Evolutionary conservation across 2,329 filamentous ascomycete species (phyloP).

Genomic region (Pseudocercospora ulei): DNA sequence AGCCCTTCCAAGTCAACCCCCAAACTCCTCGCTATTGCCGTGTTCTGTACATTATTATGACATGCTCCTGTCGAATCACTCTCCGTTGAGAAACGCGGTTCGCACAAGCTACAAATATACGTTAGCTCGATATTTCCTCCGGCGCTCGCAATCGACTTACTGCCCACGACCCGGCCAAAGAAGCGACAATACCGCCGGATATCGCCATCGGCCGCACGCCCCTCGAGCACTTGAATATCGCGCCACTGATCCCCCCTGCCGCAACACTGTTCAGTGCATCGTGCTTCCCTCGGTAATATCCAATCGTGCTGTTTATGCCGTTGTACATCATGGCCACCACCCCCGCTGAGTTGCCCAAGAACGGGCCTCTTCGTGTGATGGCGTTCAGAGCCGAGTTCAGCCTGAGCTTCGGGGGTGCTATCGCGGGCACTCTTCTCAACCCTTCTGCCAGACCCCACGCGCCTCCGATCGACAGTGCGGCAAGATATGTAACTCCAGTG

Average conservation of each 20-base stretch:
- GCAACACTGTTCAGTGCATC: slow-evolving; percentile 80
- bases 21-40: slow-evolving; percentile 1
- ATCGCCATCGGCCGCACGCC: slow-evolving; percentile 89
- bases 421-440: slow-evolving; percentile 57
- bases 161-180: slow-evolving; percentile 77
- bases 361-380: slow-evolving; percentile 83
- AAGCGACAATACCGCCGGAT: slow-evolving; percentile 78
- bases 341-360: slow-evolving; percentile 89
- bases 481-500: slow-evolving; percentile 84
- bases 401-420: slow-evolving; percentile 78
- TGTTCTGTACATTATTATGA: slow-evolving; percentile 8
- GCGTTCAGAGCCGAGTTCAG: slow-evolving; percentile 93
- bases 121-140: neutral
- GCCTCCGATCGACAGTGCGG: slow-evolving; percentile 76
- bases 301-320: slow-evolving; percentile 75
- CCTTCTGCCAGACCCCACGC: slow-evolving; percentile 90
- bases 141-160: slow-evolving; percentile 50
- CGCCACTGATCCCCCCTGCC: slow-evolving; percentile 78
- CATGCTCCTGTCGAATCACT: neutral
- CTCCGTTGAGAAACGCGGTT: slow-evolving; percentile 22
- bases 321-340: slow-evolving; percentile 96
- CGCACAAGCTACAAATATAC: slow-evolving; percentile 20
- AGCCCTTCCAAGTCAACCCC: neutral
- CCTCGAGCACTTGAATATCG: slow-evolving; percentile 92
- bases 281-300: slow-evolving; percentile 70